Conservation (phyloP, 2,329 filamentous ascomycete genomes). For the Rhytidhysteron rufulum region DNA sequence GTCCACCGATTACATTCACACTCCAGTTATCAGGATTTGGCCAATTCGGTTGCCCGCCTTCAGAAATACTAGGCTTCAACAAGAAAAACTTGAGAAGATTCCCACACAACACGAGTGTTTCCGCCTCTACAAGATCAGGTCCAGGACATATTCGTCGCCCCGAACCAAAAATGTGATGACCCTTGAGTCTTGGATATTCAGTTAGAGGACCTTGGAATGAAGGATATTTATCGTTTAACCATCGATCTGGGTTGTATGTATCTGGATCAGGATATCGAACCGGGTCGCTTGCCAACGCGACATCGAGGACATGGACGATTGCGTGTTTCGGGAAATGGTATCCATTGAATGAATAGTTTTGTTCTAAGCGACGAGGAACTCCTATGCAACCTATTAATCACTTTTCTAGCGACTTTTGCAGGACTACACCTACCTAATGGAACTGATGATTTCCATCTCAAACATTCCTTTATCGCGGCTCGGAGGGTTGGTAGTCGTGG, state of each 20-base stretch:
- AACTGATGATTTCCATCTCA: too few relatives aligned
- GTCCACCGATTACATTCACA: too few relatives aligned
- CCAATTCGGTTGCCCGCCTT: neutral
- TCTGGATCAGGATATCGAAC: conserved; percentile 59
- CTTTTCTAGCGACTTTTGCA: too few relatives aligned
- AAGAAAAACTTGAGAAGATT: neutral
- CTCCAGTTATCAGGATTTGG: too few relatives aligned
- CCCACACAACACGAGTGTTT: neutral
- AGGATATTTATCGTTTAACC: conserved; percentile 54
- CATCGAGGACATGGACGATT: conserved; percentile 8
- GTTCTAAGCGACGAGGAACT: conserved; percentile 43
- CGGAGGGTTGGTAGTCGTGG: too few relatives aligned
- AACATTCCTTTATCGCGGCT: too few relatives aligned
- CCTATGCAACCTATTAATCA: too few relatives aligned
- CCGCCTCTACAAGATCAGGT: conserved; percentile 29
- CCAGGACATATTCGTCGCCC: conserved; percentile 57
- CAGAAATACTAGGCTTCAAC: neutral
- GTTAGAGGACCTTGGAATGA: conserved; percentile 58
- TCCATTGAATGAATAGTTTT: conserved; percentile 41
- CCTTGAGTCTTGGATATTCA: conserved; percentile 56
- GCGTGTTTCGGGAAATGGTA: conserved; percentile 42
- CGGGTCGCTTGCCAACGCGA: conserved; percentile 8
- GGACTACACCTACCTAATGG: too few relatives aligned
- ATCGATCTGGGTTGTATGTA: conserved; percentile 55
- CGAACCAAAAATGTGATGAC: conserved; percentile 57